phyloP scores from a whole-genome alignment of 257 asterid species.

The Eucommia ulmoides region DNA sequence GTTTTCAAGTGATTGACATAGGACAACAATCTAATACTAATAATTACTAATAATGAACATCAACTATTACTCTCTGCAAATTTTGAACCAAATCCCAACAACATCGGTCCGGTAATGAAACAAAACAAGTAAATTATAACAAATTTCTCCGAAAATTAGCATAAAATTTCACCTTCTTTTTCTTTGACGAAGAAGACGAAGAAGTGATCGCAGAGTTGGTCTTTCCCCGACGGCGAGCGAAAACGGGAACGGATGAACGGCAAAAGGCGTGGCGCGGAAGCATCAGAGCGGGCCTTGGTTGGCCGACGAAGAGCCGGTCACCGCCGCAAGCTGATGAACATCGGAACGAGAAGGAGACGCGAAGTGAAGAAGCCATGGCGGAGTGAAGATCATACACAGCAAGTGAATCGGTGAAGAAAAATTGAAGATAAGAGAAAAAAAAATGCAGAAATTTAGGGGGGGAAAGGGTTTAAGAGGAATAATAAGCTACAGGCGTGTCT shows the following conservation, averaged over 20 bases:
- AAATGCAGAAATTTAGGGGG: no score
- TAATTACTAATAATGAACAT: not conserved
- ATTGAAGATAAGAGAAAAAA: not conserved
- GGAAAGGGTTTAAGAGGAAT: no score
- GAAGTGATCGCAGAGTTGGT: constrained; percentile 15
- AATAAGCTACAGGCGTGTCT: no score
- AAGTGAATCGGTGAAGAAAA: not conserved
- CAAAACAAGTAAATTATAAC: not conserved
- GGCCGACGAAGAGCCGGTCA: constrained; percentile 14
- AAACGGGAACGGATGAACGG: constrained; percentile 29
- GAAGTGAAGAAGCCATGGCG: constrained; percentile 35
- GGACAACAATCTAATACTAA: not conserved
- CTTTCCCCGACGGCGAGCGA: constrained; percentile 51
- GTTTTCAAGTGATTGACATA: not conserved
- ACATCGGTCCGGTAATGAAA: not conserved
- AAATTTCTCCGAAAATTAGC: not conserved
- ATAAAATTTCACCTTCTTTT: constrained; percentile 16
- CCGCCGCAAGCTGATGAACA: constrained; percentile 10
- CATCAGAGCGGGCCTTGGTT: constrained; percentile 16
- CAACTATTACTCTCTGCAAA: not conserved
- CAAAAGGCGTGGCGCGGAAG: constrained; percentile 16
- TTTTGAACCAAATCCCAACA: not conserved
- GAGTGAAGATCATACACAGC: not conserved
- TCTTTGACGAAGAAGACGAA: constrained; percentile 31
- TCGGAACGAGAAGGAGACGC: constrained; percentile 22